Evolutionary conservation across 2,329 filamentous ascomycete genomes (phyloP), one percentile per base, ranked within the genome.

Genomic region (Pleomassaria siparia): DNA sequence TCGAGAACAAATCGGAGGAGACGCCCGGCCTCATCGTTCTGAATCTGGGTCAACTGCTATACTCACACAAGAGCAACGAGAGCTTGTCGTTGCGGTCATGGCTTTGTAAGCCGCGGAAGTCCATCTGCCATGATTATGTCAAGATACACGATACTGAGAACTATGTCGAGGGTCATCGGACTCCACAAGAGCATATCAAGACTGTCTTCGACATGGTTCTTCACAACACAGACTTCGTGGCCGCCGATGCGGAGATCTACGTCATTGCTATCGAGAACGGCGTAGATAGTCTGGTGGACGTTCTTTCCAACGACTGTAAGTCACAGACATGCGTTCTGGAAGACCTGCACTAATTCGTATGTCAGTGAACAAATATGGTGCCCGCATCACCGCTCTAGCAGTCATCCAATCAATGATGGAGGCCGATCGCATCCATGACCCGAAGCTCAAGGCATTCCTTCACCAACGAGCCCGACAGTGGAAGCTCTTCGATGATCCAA

Each of bases 1-100:
- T 63, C 21, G 35, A 57, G 8, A 42, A 62, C 12, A 46, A 30
- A 2, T 33, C 50, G 8, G 50, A 50, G 5, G 43, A 66, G 4
- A 53, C 62, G 1, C 83, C 79, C 0, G 87, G 81, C 2, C 73
- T 96, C 46, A 72, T 96, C 22, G 74, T 96, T 21, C 82, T 89
- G 37, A 96, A 96, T 64, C 77, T 83, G 3, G 89, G 89, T 4
- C 85, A 95, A 71, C 74, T 88, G 15, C 76, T 85, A 59, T 96
- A 89, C 85, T 89, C 87, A 67, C 82, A 87, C 32, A 78, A 81
- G 43, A 78, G 78, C 1, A 72, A 78, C 43, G 78, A 80, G 40
- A 76, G 83, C 0, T 75, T 95, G 51, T 87, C 82, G 1, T 66
- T 78, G 1, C 63, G 65, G 0, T 79, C 77, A 2, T 87, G 86